Evolutionary conservation across 2,329 filamentous ascomycete species (phyloP), one percentile per base, ranked within the genome.

Genomic region (Parastagonospora nodorum): DNA sequence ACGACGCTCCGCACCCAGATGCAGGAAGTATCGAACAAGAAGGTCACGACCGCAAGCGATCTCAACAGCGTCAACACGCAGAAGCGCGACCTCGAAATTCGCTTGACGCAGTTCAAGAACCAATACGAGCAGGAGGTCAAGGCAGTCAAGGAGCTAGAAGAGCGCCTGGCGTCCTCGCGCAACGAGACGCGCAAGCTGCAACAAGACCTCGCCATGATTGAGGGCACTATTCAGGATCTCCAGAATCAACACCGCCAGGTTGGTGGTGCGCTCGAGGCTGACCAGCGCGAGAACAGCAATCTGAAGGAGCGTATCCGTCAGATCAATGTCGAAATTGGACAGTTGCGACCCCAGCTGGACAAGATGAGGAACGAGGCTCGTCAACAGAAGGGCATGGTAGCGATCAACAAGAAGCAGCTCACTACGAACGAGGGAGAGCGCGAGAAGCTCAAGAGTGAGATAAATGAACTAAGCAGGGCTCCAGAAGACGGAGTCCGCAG

Each of bases 401-500:
- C 94, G 37, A 99, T 99, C 77, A 97, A 97, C 78, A 97, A 95
- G 81, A 99, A 99, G 78, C 94, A 99, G 76, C 80, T 97, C 53
- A 85, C 88, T 31, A 97, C 92, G 1, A 90, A 88, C 50, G 94
- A 99, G 74, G 84, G 84, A 41, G 93, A 97, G 72, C 85, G 90
- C 29, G 93, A 97, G 53, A 93, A 90, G 78, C 79, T 96, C 33
- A 92, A 92, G 77, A 78, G 80, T 1, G 93, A 97, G 72, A 87
- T 88, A 38, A 87, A 87, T 51, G 86, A 85, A 44, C 82, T 88
- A 57, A 82, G 76, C 71, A 88, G 81, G 79, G 84, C 77, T 65
- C 85, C 78, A 61, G 84, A 84, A 67, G 87, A 85, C 53, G 62
- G 43, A 30, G 54, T 66, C 61, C 64, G 74, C 35, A 71, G 61